Evolutionary conservation across 2,329 filamentous ascomycete species (phyloP).

Genomic region (Cucurbitaria berberidis): DNA sequence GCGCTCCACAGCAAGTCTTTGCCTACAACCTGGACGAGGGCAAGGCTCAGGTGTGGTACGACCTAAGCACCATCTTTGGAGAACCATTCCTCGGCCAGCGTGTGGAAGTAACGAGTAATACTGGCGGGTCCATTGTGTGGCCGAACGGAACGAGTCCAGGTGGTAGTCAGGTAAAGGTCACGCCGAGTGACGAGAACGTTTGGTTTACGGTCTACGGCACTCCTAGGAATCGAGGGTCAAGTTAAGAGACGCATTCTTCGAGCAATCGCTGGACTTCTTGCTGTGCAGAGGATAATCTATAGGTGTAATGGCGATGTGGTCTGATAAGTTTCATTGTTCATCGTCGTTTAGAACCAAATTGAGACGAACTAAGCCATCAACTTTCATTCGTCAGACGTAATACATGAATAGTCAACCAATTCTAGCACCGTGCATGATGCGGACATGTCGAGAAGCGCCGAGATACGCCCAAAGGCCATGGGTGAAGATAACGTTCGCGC

Average conservation of each 20-base stretch:
- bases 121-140: constrained; percentile 31
- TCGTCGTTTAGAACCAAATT: neutral
- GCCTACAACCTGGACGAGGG: constrained; percentile 33
- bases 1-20: constrained; percentile 30
- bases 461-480: neutral
- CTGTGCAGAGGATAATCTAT: neutral
- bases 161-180: constrained; percentile 29
- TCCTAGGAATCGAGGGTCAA: neutral
- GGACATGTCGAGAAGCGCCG: neutral
- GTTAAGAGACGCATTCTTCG: neutral
- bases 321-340: neutral
- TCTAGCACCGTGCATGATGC: neutral
- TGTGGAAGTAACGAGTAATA: constrained; percentile 25
- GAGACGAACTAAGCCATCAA: neutral
- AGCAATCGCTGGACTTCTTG: neutral
- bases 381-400: neutral
- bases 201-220: constrained; percentile 29
- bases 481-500: constrained; percentile 1
- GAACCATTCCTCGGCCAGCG: constrained; percentile 36
- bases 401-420: neutral
- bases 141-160: constrained; percentile 29
- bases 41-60: constrained; percentile 31
- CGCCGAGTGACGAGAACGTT: constrained; percentile 26
- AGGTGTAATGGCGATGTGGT: neutral
- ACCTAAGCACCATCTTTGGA: constrained; percentile 33